These are phyloP conservation scores for Vigna unguiculata DNA, from an alignment of 306 rosid genomes.

Conservation along the genomic window DNA sequence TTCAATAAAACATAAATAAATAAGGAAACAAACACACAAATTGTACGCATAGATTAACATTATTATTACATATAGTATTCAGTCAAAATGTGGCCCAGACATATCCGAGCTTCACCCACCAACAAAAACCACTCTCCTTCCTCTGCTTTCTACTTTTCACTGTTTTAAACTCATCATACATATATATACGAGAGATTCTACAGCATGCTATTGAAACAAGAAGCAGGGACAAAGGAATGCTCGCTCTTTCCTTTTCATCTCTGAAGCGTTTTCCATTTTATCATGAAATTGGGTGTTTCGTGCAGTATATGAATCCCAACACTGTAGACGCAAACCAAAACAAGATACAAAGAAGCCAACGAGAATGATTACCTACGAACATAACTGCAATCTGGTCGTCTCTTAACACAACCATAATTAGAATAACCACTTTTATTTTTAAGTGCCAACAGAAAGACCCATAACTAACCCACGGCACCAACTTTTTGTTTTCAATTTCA, in stretches of 20 bases:
- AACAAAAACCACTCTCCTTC: too few species aligned
- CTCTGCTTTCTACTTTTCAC: too few species aligned
- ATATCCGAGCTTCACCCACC: too few species aligned
- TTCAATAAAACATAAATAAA: too few species aligned
- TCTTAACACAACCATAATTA: background rate
- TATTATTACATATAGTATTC: too few species aligned
- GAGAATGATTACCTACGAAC: background rate
- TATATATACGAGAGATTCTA: slow-evolving; percentile 9
- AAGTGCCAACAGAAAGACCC: background rate
- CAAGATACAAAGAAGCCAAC: background rate
- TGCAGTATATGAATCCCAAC: background rate
- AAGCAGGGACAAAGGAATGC: slow-evolving; percentile 30
- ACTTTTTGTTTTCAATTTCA: background rate
- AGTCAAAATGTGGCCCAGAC: too few species aligned
- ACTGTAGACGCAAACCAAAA: background rate
- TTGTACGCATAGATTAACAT: too few species aligned
- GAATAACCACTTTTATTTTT: background rate
- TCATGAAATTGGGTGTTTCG: background rate
- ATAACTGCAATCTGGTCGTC: background rate
- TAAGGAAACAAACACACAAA: too few species aligned
- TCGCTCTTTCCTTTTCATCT: background rate
- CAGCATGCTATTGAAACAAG: slow-evolving; percentile 22
- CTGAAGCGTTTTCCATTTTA: background rate
- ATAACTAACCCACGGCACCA: background rate
- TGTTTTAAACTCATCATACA: too few species aligned